Base-by-base conservation (phyloP, 2,329 filamentous ascomycete genomes). In the Fusarium denticulatum region DNA sequence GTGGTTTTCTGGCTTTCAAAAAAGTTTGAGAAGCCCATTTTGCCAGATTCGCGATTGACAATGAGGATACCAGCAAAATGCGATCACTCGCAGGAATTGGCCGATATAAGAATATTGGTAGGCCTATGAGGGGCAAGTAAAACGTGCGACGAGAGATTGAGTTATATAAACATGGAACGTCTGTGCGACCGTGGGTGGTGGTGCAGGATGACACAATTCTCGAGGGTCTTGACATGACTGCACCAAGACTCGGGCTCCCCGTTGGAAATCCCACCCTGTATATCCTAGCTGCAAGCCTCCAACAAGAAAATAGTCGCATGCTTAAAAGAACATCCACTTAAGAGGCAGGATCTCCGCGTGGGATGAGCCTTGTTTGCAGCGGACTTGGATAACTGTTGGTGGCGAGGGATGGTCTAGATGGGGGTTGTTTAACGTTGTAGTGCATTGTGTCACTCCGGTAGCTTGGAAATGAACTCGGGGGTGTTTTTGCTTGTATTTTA, bases 181-280 rank as follows among this genome's bases (percentile, higher is more conserved):
- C 34, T 52, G 60, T 42, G 37, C 55, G 34, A 47, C 39, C 22
- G 16, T 20, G 20, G 43, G 45, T 30, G 11, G 45, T 47, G 26
- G 65, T 40, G 45, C 47, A 52, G 34, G 45, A 71, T 71, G 60
- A 47, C 66, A 71, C 61, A 71, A 71, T 70, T 24, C 28, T 45
- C 18, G 8, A 34, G 40, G 20, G 16, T 66, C 26, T 28, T 57
- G 37, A 64, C 43, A 39, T 45, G 43, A 45, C 40, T 40, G 45
- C 22, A 20, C 53, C 46, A 65, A 42, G 24, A 32, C 42, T 30
- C 49, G 60, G 50, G 12, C 3, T 56, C 59, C 15, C 64, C 60
- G 37, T 49, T 32, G 24, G 12, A 15, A 55, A 49, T 42, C 42
- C 32, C 32, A 36, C 52, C 18, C 34, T 28, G 8, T 22, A 10